Conservation (phyloP, 805 yeast genomes). For the Cyberlindnera euphorbiae region DNA sequence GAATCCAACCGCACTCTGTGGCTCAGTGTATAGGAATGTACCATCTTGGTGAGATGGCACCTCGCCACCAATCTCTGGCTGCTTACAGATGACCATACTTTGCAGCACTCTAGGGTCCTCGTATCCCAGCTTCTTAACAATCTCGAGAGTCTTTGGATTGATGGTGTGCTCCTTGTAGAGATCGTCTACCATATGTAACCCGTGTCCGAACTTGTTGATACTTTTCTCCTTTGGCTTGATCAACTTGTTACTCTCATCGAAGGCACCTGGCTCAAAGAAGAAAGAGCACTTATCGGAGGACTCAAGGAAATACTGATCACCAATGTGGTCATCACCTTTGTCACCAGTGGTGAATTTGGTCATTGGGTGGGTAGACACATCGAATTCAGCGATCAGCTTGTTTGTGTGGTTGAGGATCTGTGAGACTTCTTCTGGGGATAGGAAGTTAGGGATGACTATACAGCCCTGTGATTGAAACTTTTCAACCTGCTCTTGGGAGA, state of each 20-base stretch:
- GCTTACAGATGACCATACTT: slow-evolving; percentile 76
- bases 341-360: slow-evolving; percentile 63
- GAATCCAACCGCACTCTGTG: slow-evolving; percentile 69
- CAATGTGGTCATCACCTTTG: slow-evolving; percentile 52
- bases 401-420: slow-evolving; percentile 40
- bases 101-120: slow-evolving; percentile 69
- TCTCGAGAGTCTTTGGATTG: slow-evolving; percentile 41
- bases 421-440: slow-evolving; percentile 37
- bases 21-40: slow-evolving; percentile 65
- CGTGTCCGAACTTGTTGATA: slow-evolving; percentile 78
- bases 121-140: slow-evolving; percentile 49
- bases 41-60: slow-evolving; percentile 81
- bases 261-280: slow-evolving; percentile 70
- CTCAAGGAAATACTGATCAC: slow-evolving; percentile 65
- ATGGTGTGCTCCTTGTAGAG: slow-evolving; percentile 48
- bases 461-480: slow-evolving; percentile 54
- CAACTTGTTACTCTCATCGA: slow-evolving; percentile 48
- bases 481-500: slow-evolving; percentile 39
- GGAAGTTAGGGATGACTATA: slow-evolving; percentile 52
- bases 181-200: slow-evolving; percentile 52
- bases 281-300: slow-evolving; percentile 65
- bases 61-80: slow-evolving; percentile 65
- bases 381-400: slow-evolving; percentile 43
- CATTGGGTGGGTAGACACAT: slow-evolving; percentile 55
- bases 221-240: slow-evolving; percentile 49